Evolutionary conservation across 2,329 filamentous ascomycete genomes (phyloP).

Genomic region (Venturia asperata): DNA sequence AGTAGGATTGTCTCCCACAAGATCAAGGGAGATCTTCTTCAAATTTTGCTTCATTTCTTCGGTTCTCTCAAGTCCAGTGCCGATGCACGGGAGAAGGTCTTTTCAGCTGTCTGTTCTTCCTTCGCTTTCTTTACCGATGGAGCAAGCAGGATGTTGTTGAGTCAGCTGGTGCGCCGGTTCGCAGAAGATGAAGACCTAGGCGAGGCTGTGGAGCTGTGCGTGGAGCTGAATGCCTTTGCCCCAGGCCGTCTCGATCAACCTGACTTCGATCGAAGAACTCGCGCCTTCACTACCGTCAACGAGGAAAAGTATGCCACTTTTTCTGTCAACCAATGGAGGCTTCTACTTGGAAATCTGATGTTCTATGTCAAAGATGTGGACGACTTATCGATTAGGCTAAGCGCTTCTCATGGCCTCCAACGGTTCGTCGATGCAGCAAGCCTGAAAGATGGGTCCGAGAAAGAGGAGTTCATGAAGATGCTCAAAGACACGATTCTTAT

Average conservation of each 20-base stretch:
- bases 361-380: conserved; percentile 81
- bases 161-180: conserved; percentile 64
- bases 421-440: conserved; percentile 61
- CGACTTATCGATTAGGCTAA: conserved; percentile 75
- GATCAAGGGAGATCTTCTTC: conserved; percentile 72
- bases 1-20: conserved; percentile 72
- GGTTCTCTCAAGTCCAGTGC: conserved; percentile 53
- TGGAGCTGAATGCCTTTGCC: conserved; percentile 73
- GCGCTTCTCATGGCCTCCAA: conserved; percentile 73
- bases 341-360: conserved; percentile 80
- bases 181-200: conserved; percentile 54
- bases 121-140: conserved; percentile 88
- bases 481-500: conserved; percentile 63
- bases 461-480: conserved; percentile 49
- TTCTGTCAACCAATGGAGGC: conserved; percentile 71
- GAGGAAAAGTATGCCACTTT: conserved; percentile 53
- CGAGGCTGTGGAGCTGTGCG: conserved; percentile 62
- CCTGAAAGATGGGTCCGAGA: conserved; percentile 41
- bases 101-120: conserved; percentile 66
- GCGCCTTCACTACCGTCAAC: conserved; percentile 68
- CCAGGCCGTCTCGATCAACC: conserved; percentile 69
- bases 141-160: conserved; percentile 65
- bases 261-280: conserved; percentile 75
- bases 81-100: conserved; percentile 48
- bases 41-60: conserved; percentile 75